Evolutionary conservation across 106 monocot genomes (phyloP), one percentile per base, ranked within the genome.

Genomic region (Dendrobium chrysotoxum): DNA sequence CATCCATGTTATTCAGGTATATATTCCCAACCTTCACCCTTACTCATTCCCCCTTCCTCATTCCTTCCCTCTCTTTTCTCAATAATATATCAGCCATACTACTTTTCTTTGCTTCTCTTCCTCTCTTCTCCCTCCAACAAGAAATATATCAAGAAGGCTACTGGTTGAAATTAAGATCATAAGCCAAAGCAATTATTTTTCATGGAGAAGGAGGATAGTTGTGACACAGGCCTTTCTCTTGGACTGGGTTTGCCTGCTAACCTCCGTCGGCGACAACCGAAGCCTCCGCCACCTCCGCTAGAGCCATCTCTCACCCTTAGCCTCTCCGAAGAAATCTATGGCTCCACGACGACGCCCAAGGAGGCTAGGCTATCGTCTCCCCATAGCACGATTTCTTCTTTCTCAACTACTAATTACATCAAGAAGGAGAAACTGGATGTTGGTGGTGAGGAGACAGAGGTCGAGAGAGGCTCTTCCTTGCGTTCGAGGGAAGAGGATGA

Each of bases 231-330:
- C 74, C 74, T 74, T 42, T 40, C 74, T n/a, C 74, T 74, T 31
- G 74, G 74, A 17, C 21, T 41, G 39, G 39, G 74, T 10, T 12
- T 18, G 1, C 74, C 74, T 1, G 4, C 74, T 31, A 42, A 18
- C 21, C 30, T n/a, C 23, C 61, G 67, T 25, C 41, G 74, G 13
- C 47, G 31, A 17, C 53, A 15, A 18, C 25, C 4, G 54, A 42
- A 30, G 1, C 55, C 53, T 47, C 26, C 45, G 17, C 80, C 71
- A 78, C 10, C 39, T 11, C 44, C 81, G 4, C 7, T 16, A 4
- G 83, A 89, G 75, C 89, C 92, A 47, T 86, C 89, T 1, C 83
- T 92, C 0, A 88, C 89, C 8, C 71, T 89, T 26, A 88, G 87
- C 80, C 79, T 89, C 68, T 81, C 89, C 41, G 86, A 91, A 41